Percentiles rank a stretch among this genome's conserved stretches.
Conservation (phyloP, 352 stramenopile genomes). For the Phytophthora sp. region DNA sequence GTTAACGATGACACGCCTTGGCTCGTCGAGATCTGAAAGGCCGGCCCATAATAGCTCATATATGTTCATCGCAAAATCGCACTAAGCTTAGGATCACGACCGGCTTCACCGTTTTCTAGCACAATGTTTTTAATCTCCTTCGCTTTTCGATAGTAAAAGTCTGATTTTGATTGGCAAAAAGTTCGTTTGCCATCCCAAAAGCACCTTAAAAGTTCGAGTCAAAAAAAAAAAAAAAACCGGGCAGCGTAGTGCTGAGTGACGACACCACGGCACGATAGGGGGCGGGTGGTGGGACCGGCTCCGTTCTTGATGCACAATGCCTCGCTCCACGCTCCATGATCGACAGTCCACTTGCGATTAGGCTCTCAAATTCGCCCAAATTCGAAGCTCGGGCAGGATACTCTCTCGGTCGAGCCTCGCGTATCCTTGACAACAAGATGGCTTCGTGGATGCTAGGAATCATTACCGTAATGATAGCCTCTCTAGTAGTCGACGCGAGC, state of each 20-base stretch:
- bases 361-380: neutral
- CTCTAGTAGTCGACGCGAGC: conserved; percentile 27
- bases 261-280: conserved; percentile 24
- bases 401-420: neutral
- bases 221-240: neutral
- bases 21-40: neutral
- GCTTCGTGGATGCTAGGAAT: conserved; percentile 12
- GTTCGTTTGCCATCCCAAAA: too few species aligned
- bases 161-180: too few species aligned
- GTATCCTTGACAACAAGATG: neutral
- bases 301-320: conserved; percentile 30
- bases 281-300: conserved; percentile 20
- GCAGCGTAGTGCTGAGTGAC: too few species aligned
- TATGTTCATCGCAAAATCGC: too few species aligned
- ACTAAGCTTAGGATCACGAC: too few species aligned
- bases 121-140: conserved; percentile 9
- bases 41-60: too few species aligned
- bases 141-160: too few species aligned
- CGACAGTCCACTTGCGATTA: conserved; percentile 15
- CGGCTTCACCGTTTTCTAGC: neutral
- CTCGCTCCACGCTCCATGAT: conserved; percentile 3
- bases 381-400: neutral
- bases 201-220: too few species aligned
- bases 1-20: too few species aligned
- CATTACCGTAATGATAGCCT: conserved; percentile 5